Evolutionary conservation across 202 grass and related monocot species (phyloP), one percentile per base, ranked within the genome.

Genomic region (Alloteropsis angusta): DNA sequence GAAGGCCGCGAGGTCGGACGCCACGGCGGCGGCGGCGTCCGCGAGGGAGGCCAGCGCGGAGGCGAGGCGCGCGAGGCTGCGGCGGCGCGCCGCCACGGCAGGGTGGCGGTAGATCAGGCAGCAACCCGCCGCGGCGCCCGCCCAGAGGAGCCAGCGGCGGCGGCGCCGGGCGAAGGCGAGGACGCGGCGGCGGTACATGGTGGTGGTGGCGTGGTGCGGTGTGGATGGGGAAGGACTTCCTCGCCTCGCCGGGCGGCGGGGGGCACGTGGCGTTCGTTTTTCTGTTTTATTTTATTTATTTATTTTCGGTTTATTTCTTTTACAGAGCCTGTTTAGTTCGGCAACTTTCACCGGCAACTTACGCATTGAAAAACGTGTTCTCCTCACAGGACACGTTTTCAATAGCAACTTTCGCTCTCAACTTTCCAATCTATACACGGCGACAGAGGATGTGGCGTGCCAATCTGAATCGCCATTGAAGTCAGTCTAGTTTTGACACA

Each of bases 81-180:
- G 85, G 32, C 91, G 84, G 19, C 75, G 82, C 7, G 87, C 64
- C 0, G 73, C 68, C 14, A 92, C 87, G 74, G 85, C 50, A 4
- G 94, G 94, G 59, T 88, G 91, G 76, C 77, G 79, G 80, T 94
- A 90, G 49, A 94, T 44, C 30, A 84, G 79, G 74, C 79, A 88
- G 48, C 65, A 79, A 0, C 83, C 91, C 26, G 75, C 75, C 0
- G 64, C 80, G 14, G 66, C 84, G 30, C 50, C 83, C 4, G 71
- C 36, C 10, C 60, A 75, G 30, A 83, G 28, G 45, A 97, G 67
- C 49, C 60, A 36, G 37, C 89, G 80, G 9, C 89, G 85, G 7
- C 87, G 89, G 4, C 80, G 87, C 69, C 74, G 80, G 34, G 80
- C 74, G 67, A 86, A 63, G 78, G 60, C 60, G 75, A 86, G 52